phyloP scores from a whole-genome alignment of 208 protist genomes.

The Leishmania major region DNA sequence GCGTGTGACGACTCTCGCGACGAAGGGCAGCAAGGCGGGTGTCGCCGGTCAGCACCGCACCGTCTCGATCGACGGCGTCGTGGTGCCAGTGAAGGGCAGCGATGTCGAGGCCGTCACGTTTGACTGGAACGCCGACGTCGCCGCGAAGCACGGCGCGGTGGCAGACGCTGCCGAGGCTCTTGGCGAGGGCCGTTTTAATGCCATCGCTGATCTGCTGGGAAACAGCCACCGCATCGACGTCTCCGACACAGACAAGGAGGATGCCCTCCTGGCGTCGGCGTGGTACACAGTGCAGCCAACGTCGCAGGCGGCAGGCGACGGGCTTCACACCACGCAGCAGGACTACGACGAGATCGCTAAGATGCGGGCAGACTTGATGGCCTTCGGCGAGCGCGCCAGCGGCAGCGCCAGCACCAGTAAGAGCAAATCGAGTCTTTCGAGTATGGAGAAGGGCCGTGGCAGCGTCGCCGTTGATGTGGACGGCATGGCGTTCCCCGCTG shows the following conservation, averaged over 20 bases:
- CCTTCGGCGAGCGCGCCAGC: constrained; percentile 73
- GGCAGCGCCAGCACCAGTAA: constrained; percentile 67
- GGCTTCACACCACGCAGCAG: constrained; percentile 61
- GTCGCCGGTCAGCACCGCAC: constrained; percentile 30
- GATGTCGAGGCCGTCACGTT: constrained; percentile 84
- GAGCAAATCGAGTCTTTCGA: constrained; percentile 82
- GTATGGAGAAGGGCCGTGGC: constrained; percentile 85
- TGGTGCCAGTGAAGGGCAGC: constrained; percentile 47
- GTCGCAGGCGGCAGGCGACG: constrained; percentile 56
- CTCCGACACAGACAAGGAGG: constrained; percentile 21
- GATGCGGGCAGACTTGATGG: constrained; percentile 81
- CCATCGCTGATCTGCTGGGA: constrained; percentile 79
- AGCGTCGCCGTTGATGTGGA: constrained; percentile 39
- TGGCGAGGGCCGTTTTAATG: constrained; percentile 73
- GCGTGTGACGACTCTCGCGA: constrained; percentile 55
- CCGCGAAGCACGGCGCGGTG: constrained; percentile 24
- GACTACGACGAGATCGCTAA: constrained; percentile 86
- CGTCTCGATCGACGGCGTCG: constrained; percentile 55
- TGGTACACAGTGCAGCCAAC: constrained; percentile 85
- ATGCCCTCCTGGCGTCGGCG: constrained; percentile 50
- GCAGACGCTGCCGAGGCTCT: constrained; percentile 52
- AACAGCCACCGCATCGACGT: constrained; percentile 18
- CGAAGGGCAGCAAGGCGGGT: constrained; percentile 24
- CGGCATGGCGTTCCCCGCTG: constrained; percentile 45
- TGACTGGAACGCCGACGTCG: constrained; percentile 46